A percentile compares a stretch with the other conserved stretches of the same genome.
Conservation (phyloP, 2,329 filamentous ascomycete genomes). For the Botrytis elliptica region DNA sequence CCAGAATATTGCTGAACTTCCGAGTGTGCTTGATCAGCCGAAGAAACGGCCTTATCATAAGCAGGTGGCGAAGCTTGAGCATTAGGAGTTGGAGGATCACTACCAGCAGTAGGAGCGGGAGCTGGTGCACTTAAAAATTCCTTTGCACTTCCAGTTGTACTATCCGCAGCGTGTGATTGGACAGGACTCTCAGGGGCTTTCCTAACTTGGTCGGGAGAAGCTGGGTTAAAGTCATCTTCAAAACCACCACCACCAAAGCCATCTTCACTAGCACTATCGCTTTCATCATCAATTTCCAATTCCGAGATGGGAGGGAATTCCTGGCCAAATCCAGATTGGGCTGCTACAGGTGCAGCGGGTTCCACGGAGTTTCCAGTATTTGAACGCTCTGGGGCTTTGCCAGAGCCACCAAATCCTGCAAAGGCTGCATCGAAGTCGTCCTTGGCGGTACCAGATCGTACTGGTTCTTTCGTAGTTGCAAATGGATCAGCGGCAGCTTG, state of each 20-base stretch:
- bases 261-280: slow-evolving; percentile 72
- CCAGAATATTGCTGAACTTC: slow-evolving; percentile 51
- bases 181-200: slow-evolving; percentile 32
- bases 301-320: slow-evolving; percentile 96
- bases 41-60: slow-evolving; percentile 48
- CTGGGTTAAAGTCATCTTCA: slow-evolving; percentile 85
- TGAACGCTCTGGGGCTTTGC: slow-evolving; percentile 51
- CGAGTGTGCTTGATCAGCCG: slow-evolving; percentile 48
- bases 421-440: slow-evolving; percentile 86
- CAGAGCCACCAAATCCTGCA: slow-evolving; percentile 62
- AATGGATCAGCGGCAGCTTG: slow-evolving; percentile 53
- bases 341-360: slow-evolving; percentile 43
- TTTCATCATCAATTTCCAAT: slow-evolving; percentile 78
- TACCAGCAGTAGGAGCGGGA: slow-evolving; percentile 36
- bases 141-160: slow-evolving; percentile 37
- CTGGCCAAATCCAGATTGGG: slow-evolving; percentile 57
- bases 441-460: slow-evolving; percentile 54
- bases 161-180: slow-evolving; percentile 27
- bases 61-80: slow-evolving; percentile 59
- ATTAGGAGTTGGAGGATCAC: slow-evolving; percentile 50
- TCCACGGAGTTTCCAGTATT: slow-evolving; percentile 42
- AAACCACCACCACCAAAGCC: slow-evolving; percentile 63
- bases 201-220: slow-evolving; percentile 40
- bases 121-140: slow-evolving; percentile 34
- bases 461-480: slow-evolving; percentile 50